Percentiles rank a stretch among this genome's conserved stretches.
Evolutionary conservation across 176 grass and related monocot genomes (phyloP).

Genomic region (Neostapfia colusana): DNA sequence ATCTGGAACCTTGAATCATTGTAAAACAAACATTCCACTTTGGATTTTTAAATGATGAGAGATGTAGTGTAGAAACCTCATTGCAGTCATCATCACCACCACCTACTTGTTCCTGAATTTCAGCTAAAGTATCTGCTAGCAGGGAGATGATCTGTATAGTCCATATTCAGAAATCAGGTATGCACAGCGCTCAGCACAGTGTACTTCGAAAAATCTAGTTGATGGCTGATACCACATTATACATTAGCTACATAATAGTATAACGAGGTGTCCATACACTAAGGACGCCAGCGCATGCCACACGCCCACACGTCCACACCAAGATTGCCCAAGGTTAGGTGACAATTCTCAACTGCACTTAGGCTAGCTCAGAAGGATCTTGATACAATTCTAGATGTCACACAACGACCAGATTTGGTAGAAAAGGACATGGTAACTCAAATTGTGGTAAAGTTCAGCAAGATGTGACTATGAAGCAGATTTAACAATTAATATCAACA

Average conservation of each 20-base stretch:
- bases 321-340: neutral
- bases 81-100: constrained; percentile 59
- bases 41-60: neutral
- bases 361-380: neutral
- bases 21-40: constrained; percentile 5
- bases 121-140: constrained; percentile 75
- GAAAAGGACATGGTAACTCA: neutral
- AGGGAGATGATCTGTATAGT: constrained; percentile 82
- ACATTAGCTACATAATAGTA: constrained; percentile 7
- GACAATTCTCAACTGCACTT: neutral
- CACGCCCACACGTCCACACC: neutral
- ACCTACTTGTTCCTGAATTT: constrained; percentile 74
- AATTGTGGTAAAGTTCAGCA: neutral
- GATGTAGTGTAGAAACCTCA: constrained; percentile 44
- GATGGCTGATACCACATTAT: neutral
- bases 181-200: neutral
- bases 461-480: neutral
- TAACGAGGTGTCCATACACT: neutral
- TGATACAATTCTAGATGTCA: neutral
- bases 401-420: neutral
- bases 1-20: constrained; percentile 2
- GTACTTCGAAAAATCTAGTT: constrained; percentile 1
- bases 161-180: constrained; percentile 18
- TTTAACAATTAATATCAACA: neutral
- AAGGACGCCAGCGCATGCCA: neutral